Evolutionary conservation across 2,329 filamentous ascomycete species (phyloP).

Genomic region (Botrytis fabae): DNA sequence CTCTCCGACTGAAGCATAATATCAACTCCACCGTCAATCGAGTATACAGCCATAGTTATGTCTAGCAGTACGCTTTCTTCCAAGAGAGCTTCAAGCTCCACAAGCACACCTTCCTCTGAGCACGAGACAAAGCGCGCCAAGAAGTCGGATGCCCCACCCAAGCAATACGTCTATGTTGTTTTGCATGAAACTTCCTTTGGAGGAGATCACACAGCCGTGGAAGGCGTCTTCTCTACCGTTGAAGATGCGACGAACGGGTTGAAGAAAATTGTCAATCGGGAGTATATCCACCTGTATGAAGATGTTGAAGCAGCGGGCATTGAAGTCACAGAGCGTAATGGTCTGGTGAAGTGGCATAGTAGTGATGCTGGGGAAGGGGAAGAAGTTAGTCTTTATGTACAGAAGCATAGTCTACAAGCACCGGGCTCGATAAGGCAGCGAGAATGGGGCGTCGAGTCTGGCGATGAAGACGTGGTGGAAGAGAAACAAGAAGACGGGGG

Average conservation of each 20-base stretch:
- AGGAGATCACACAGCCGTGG: not conserved
- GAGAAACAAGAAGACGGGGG: not conserved
- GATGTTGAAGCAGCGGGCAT: not conserved
- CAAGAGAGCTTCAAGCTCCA: not conserved
- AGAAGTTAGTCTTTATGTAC: not conserved
- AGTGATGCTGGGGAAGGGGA: slow-evolving; percentile 9
- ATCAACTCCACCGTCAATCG: not conserved
- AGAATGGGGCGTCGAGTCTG: not conserved
- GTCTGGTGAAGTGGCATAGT: not conserved
- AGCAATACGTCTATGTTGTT: slow-evolving; percentile 5
- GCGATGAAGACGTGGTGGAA: not conserved
- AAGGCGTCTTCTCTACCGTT: not conserved
- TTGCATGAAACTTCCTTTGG: not conserved
- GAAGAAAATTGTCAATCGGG: not conserved
- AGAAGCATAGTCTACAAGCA: not conserved
- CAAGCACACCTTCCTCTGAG: not conserved
- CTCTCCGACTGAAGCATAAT: not conserved
- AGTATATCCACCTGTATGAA: not conserved
- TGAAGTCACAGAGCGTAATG: not conserved
- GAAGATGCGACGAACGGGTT: not conserved
- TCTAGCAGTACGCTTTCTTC: not conserved
- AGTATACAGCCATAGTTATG: not conserved
- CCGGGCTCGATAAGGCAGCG: not conserved
- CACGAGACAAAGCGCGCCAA: not conserved
- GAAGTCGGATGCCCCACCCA: not conserved